Evolutionary conservation across 345 rosid species (phyloP), one percentile per base, ranked within the genome.

Genomic region (Punica granatum): DNA sequence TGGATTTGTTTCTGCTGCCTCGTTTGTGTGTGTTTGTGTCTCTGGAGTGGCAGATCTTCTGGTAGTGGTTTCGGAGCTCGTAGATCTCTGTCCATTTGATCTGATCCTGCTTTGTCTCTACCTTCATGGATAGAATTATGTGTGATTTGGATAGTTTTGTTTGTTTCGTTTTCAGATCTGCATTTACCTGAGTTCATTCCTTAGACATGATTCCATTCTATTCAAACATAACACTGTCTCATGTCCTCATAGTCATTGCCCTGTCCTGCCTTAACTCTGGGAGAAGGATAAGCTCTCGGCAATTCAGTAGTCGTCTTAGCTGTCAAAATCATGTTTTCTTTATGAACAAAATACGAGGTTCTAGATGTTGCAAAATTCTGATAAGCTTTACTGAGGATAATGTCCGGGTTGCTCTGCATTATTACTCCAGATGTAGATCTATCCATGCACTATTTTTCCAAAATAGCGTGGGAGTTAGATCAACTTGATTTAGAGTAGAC

Each of bases 51-150:
- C 36, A 8, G 72, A 69, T 69, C 72, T 69, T 28, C 61, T 7
- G 60, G 32, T 36, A 6, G 48, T 46, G 35, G 60, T 14, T 18
- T 63, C 28, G 60, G 31, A 36, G 19, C 26, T 62, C 3, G 48
- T 63, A 62, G 72, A 69, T 69, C 72, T 69, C 0, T 18, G 53
- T 48, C 66, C 41, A 23, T 10, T 44, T 44, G n/a, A 1, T 36
- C 39, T 16, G 44, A 15, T 67, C 6, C 59, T 51, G 15, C 18
- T 19, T 18, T 37, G 14, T 1, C 41, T n/a, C 46, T 26, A 16
- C 15, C 18, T 25, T 59, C 67, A 44, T 15, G 43, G 36, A 28
- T 30, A 19, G 8, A 19, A 34, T 23, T 46, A 10, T 60, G 21
- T 18, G 42, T 25, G 1, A 23, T 21, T 8, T 67, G 16, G 11